phyloP scores from a whole-genome alignment of 345 rosid genomes.

The Eucalyptus albens region DNA sequence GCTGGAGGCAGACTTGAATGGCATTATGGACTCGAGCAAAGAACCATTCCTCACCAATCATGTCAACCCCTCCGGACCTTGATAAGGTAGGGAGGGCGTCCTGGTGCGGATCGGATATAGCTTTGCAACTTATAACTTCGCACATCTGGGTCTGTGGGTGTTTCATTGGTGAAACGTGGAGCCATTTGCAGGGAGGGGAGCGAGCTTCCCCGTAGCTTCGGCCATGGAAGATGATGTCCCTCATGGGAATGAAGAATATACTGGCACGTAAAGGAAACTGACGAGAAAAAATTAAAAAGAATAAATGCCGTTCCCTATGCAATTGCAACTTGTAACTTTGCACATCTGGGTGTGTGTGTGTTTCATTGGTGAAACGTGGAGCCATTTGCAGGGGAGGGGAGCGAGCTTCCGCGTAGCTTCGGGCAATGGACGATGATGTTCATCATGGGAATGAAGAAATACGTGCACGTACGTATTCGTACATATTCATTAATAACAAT shows the following conservation, averaged over 20 bases:
- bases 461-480: background rate
- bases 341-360: background rate
- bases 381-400: background rate
- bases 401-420: constrained; percentile 35
- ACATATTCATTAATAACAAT: too few species aligned
- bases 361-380: background rate
- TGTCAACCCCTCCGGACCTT: constrained; percentile 57
- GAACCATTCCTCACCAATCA: constrained; percentile 86
- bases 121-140: background rate
- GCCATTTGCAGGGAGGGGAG: background rate
- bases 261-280: background rate
- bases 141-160: background rate
- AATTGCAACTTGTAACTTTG: background rate
- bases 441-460: background rate
- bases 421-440: background rate
- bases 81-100: constrained; percentile 68
- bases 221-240: background rate
- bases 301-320: too few species aligned
- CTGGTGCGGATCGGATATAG: constrained; percentile 77
- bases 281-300: too few species aligned
- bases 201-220: constrained; percentile 30
- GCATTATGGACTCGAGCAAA: constrained; percentile 91
- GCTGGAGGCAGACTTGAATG: constrained; percentile 84
- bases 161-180: background rate
- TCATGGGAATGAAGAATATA: background rate